phyloP scores from a whole-genome alignment of 225 moss, liverwort and hornwort genomes.

The Pseudoscleropodium purum region DNA sequence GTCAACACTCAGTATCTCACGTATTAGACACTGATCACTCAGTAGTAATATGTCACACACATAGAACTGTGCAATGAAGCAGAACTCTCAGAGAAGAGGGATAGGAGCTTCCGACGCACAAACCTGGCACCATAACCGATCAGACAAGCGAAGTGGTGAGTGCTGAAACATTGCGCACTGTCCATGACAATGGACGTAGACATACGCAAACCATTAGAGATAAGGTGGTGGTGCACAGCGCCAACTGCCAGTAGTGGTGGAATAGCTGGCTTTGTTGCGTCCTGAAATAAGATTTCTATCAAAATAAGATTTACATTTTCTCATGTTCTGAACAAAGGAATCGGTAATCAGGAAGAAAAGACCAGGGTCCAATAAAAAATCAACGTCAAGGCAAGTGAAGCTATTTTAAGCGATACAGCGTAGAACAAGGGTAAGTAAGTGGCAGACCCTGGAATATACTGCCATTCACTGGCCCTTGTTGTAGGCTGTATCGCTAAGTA shows the following conservation, averaged over 20 bases:
- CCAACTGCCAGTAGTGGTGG: conserved; percentile 86
- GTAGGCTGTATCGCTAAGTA: neutral
- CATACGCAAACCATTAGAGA: conserved; percentile 85
- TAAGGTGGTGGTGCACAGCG: conserved; percentile 95
- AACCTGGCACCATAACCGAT: conserved; percentile 96
- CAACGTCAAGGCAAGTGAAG: neutral
- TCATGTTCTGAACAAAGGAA: neutral
- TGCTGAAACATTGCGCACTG: conserved; percentile 95
- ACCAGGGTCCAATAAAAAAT: neutral
- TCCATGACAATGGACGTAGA: conserved; percentile 77
- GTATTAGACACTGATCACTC: neutral
- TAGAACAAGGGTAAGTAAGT: neutral
- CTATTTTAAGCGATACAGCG: neutral
- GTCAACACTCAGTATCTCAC: neutral
- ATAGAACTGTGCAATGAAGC: neutral
- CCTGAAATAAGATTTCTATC: conserved; percentile 23
- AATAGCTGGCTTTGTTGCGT: conserved; percentile 69
- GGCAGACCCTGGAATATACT: neutral
- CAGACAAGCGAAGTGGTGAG: conserved; percentile 92
- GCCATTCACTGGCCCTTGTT: neutral
- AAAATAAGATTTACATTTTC: neutral
- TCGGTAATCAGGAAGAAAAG: neutral
- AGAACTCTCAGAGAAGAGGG: neutral
- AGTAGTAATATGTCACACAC: neutral
- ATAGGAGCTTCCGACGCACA: neutral